Evolutionary conservation across 2,329 filamentous ascomycete genomes (phyloP), one percentile per base, ranked within the genome.

Genomic region (Beauveria scarabaeidicola): DNA sequence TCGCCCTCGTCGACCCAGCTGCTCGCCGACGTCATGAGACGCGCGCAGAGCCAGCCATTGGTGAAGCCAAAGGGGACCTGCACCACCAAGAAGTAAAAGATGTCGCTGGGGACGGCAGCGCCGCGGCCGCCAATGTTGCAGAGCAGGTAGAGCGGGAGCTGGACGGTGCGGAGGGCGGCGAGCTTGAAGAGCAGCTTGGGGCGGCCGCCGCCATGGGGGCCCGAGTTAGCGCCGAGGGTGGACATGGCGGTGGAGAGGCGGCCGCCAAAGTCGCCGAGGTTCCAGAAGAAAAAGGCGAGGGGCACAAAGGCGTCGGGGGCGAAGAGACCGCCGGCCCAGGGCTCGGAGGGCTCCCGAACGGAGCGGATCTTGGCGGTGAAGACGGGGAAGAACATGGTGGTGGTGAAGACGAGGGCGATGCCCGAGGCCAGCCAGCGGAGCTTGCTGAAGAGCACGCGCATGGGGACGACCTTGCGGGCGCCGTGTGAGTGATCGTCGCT

Each of bases 301-400:
- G 94, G 92, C 61, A 97, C 92, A 71, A 97, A 99, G 17, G 87
- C 85, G 0, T 85, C 79, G 0, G 90, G 84, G 56, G 85, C 83
- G 64, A 95, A 83, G 17, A 95, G 74, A 17, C 80, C 76, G 13
- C 81, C 78, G 8, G 69, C 63, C 63, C 66, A 69, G 61, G 68
- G 66, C 25, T 68, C 66, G 11, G 60, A 60, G 38, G 56, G 56
- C 19, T 58, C 56, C 44, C 64, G 63, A 3, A 81, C 75, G 9
- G 80, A 82, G 38, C 74, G 67, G 63, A 77, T 87, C 72, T 87
- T 84, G 60, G 81, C 76, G 0, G 94, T 97, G 73, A 95, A 95
- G 62, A 97, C 90, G 1, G 94, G 94, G 77, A 92, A 97, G 70
- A 94, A 86, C 93, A 99, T 97, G 53, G 92, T 92, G 58, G 93